phyloP scores from a whole-genome alignment of 1,284 basidiomycete species.

The Cystobasidium sp. region DNA sequence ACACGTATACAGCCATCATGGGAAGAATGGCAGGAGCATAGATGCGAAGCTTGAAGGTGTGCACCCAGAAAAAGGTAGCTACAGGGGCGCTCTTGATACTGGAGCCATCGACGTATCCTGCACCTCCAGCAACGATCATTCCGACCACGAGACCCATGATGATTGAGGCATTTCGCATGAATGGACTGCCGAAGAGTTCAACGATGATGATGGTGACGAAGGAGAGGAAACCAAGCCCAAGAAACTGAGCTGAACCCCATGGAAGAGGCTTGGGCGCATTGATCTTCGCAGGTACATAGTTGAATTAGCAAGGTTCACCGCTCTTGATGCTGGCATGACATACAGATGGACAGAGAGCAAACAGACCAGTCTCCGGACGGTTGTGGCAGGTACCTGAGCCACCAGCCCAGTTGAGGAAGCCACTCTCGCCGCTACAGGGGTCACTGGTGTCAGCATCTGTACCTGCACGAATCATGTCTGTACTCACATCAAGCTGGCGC shows the following conservation, averaged over 20 bases:
- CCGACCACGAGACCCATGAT: constrained; percentile 46
- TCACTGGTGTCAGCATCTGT: background rate
- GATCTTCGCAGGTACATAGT: constrained; percentile 61
- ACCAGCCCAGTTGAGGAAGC: constrained; percentile 80
- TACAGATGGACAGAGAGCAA: constrained; percentile 63
- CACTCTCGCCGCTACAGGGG: constrained; percentile 64
- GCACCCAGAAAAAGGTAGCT: constrained; percentile 72
- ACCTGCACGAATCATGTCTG: too few species aligned
- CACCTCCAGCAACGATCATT: constrained; percentile 33
- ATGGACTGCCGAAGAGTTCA: constrained; percentile 78
- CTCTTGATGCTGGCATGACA: constrained; percentile 20
- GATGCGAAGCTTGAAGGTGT: constrained; percentile 56
- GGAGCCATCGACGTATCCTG: constrained; percentile 35
- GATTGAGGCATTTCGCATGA: constrained; percentile 68
- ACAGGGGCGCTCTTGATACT: constrained; percentile 37
- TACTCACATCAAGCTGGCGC: constrained; percentile 66
- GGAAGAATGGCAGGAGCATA: constrained; percentile 82
- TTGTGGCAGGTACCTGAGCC: constrained; percentile 61
- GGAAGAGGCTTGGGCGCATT: constrained; percentile 65
- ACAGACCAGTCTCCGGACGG: constrained; percentile 68
- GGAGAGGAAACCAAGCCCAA: constrained; percentile 78
- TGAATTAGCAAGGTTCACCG: background rate
- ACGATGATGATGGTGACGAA: constrained; percentile 73
- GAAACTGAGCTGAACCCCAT: constrained; percentile 51
- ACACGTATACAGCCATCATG: constrained; percentile 74